These are phyloP conservation scores for Lentinula detonsa DNA, from an alignment of 768 basidiomycete genomes.

Conservation along the genomic window DNA sequence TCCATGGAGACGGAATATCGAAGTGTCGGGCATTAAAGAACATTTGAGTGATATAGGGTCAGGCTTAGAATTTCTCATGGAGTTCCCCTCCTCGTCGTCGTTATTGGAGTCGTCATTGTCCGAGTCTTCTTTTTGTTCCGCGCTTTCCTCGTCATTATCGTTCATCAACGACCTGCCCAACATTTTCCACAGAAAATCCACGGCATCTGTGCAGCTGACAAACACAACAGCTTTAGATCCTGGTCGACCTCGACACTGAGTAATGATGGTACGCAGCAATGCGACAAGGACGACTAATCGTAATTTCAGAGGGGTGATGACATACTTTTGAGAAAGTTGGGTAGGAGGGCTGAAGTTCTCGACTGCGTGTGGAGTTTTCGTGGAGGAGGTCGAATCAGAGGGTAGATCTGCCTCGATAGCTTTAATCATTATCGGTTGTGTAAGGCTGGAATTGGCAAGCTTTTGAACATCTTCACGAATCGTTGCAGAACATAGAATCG, in stretches of 20 bases:
- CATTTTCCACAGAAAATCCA: constrained; percentile 93
- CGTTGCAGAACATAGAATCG: constrained; percentile 94
- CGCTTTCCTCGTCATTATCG: neutral
- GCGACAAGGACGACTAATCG: constrained; percentile 90
- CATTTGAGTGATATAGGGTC: constrained; percentile 53
- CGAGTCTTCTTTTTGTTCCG: constrained; percentile 13
- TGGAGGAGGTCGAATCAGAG: constrained; percentile 11
- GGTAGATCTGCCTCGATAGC: constrained; percentile 48
- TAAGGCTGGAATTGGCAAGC: constrained; percentile 77
- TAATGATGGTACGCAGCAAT: constrained; percentile 73
- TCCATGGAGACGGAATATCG: constrained; percentile 88
- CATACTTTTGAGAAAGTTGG: constrained; percentile 87
- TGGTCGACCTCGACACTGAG: constrained; percentile 45
- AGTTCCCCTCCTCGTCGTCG: constrained; percentile 2
- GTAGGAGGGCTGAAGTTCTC: constrained; percentile 89
- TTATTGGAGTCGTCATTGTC: constrained; percentile 16
- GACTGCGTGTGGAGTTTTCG: constrained; percentile 12
- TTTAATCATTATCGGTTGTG: constrained; percentile 80
- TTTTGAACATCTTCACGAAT: constrained; percentile 94
- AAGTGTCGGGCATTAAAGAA: constrained; percentile 73
- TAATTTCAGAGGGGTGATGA: constrained; percentile 86
- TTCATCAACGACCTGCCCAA: constrained; percentile 24
- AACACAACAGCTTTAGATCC: constrained; percentile 88
- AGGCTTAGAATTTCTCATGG: constrained; percentile 11
- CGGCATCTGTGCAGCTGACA: constrained; percentile 94